Conservation (phyloP, 768 basidiomycete species). For the Leccinum olivaceopallidum region DNA sequence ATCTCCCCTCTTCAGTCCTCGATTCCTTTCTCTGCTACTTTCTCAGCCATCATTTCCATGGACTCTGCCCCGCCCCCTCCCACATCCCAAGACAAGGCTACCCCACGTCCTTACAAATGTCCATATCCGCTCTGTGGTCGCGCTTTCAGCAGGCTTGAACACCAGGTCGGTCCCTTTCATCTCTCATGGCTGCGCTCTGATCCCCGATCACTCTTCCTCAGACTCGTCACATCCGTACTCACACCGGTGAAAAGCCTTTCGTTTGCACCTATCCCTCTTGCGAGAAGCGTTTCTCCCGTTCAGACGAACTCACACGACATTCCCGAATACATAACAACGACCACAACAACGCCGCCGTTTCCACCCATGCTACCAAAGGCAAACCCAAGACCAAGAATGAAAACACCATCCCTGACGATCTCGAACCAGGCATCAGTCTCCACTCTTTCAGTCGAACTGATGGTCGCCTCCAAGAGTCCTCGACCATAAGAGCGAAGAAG, state of each 20-base stretch:
- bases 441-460: conserved; percentile 27
- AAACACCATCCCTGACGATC: conserved; percentile 25
- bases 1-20: conserved; percentile 25
- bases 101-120: conserved; percentile 90
- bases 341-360: conserved; percentile 29
- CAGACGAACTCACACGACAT: conserved; percentile 98
- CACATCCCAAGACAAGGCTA: conserved; percentile 38
- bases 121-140: conserved; percentile 88
- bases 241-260: conserved; percentile 98
- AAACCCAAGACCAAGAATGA: conserved; percentile 34
- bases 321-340: conserved; percentile 87
- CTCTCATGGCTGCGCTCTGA: conserved; percentile 13
- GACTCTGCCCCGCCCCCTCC: conserved; percentile 16
- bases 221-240: conserved; percentile 98
- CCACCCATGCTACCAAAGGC: conserved; percentile 26
- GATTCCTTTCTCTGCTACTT: conserved; percentile 14
- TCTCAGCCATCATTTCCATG: conserved; percentile 23
- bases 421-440: conserved; percentile 27
- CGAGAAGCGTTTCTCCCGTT: conserved; percentile 97
- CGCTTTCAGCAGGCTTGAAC: conserved; percentile 96
- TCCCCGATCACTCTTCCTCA: conserved; percentile 35
- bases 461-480: conserved; percentile 22
- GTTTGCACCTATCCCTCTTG: conserved; percentile 90
- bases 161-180: conserved; percentile 63
- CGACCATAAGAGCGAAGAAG: conserved; percentile 56